These are phyloP conservation scores for Juglanconis juglandina DNA, from an alignment of 2,329 filamentous ascomycete genomes.

Conservation along the genomic window DNA sequence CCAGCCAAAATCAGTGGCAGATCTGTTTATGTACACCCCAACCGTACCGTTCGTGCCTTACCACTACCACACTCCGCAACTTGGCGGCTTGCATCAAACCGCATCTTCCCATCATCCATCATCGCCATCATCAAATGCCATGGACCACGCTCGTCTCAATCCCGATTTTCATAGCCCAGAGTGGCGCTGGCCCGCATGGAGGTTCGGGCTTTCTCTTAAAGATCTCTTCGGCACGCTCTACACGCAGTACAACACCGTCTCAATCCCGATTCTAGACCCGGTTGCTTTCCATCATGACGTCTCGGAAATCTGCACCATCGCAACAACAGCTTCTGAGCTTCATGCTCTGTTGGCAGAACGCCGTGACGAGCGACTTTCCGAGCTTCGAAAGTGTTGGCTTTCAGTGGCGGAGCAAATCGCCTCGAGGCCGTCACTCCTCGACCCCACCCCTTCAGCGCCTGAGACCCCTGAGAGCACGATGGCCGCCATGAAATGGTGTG, in stretches of 20 bases:
- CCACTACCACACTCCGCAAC: no score
- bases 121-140: neutral
- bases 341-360: neutral
- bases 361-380: neutral
- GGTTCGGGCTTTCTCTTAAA: neutral
- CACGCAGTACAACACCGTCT: conserved; percentile 1
- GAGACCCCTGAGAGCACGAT: neutral
- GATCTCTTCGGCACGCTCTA: neutral
- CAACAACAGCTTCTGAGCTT: neutral
- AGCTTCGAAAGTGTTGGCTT: neutral
- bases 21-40: no score
- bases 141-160: neutral
- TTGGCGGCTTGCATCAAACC: no score
- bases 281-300: neutral
- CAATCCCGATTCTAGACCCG: neutral
- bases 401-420: neutral
- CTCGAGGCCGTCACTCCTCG: neutral
- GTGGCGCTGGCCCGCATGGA: neutral
- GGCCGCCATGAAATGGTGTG: neutral
- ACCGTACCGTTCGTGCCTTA: no score
- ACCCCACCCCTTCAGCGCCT: no score
- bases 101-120: no score
- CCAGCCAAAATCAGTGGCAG: no score
- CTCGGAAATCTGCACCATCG: neutral
- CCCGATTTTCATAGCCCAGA: neutral